Evolutionary conservation across 768 basidiomycete genomes (phyloP), one percentile per base, ranked within the genome.

Genomic region (Panaeolus papilionaceus): DNA sequence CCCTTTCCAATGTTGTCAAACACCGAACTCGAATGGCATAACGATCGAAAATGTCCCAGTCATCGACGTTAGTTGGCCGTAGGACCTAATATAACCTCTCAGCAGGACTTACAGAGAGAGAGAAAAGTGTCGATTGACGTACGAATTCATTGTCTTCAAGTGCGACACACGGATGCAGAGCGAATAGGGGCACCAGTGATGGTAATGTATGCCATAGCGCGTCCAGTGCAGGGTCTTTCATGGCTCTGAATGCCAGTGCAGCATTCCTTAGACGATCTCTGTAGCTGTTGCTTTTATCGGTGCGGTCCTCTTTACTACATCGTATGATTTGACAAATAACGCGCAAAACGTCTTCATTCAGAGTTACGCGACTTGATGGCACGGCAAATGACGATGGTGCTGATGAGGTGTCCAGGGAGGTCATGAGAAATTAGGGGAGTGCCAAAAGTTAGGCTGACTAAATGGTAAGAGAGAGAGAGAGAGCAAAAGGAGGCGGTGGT

Each of bases 241-340:
- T 28, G 33, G 54, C 54, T 23, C 54, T 16, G n/a, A 58, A 58
- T 33, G 28, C 26, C 26, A 28, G 28, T 12, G 54, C 28, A 28
- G 26, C 4, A 9, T 58, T 58, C 16, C 12, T 58, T 11, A 58
- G 54, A 7, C 54, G 54, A 58, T 58, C 54, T 37, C 28, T 58
- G 54, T 28, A 58, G 28, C 54, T 58, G 16, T 58, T 58, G 28
- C 54, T 33, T 7, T 2, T 37, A 28, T 16, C 26, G 9, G 33
- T 14, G 10, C 54, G 54, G 11, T 33, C 54, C 10, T 58, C 54
- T n/a, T 37, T 58, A 7, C 54, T 37, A 16, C 2, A 6, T 18
- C 54, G 54, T 58, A 58, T 58, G 54, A 58, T 12, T 37, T 28
- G 33, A 16, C 54, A 58, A 16, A 58, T 58, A 5, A 58, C 26